Conservation (phyloP, 2,329 filamentous ascomycete species). For the Microcyclospora tardicrescens region DNA sequence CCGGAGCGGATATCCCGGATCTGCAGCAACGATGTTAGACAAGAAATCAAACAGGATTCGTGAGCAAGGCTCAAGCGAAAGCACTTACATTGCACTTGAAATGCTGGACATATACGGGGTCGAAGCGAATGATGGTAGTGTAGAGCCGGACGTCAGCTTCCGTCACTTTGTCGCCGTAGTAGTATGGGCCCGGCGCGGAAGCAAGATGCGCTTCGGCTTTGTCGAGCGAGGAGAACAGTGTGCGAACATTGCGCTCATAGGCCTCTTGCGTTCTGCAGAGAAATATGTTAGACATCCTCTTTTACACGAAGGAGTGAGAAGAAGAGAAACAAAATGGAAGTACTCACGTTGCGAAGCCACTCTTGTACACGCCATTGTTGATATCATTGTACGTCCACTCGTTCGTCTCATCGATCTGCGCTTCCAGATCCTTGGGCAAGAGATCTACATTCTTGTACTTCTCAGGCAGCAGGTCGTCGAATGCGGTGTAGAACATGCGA, state of each 20-base stretch:
- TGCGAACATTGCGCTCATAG: constrained; percentile 33
- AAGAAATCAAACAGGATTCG: too few relatives aligned
- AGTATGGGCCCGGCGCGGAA: constrained; percentile 31
- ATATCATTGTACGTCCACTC: constrained; percentile 41
- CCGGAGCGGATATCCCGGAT: constrained; percentile 71
- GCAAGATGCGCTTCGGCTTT: constrained; percentile 32
- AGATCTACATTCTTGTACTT: constrained; percentile 33
- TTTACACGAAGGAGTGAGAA: too few relatives aligned
- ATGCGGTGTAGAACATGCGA: constrained; percentile 74
- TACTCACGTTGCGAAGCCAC: constrained; percentile 35
- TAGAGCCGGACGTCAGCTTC: constrained; percentile 40
- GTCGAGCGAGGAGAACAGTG: constrained; percentile 37
- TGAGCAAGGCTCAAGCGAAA: too few relatives aligned
- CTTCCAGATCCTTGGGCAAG: constrained; percentile 30
- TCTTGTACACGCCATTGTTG: constrained; percentile 41
- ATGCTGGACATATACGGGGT: constrained; percentile 42
- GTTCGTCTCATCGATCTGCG: constrained; percentile 37
- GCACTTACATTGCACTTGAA: constrained; percentile 55
- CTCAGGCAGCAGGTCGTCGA: constrained; percentile 45
- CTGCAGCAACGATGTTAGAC: too few relatives aligned
- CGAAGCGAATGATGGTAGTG: constrained; percentile 51
- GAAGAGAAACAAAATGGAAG: constrained; percentile 12
- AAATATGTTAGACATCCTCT: constrained; percentile 1
- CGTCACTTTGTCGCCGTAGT: constrained; percentile 33
- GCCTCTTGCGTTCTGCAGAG: constrained; percentile 31